Conservation (phyloP, 352 stramenopile genomes). For the Hyaloperonospora brassicae region DNA sequence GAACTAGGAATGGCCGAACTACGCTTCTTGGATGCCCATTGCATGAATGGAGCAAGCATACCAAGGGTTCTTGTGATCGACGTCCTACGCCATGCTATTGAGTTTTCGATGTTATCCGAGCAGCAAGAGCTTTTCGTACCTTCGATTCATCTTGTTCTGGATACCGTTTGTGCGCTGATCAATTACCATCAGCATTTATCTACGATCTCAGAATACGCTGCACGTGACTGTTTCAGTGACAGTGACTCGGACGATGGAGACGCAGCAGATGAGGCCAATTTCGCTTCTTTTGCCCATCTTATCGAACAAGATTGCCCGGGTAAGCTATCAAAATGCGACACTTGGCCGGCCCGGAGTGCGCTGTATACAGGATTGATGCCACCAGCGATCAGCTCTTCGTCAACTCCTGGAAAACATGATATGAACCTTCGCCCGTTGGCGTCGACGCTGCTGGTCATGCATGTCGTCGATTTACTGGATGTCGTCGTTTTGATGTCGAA, state of each 20-base stretch:
- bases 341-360: slow-evolving; percentile 11
- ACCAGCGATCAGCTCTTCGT: slow-evolving; percentile 30
- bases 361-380: slow-evolving; percentile 16
- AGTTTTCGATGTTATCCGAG: slow-evolving; percentile 36
- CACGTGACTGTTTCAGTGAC: slow-evolving; percentile 68
- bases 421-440: slow-evolving; percentile 57
- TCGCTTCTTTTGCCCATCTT: slow-evolving; percentile 2
- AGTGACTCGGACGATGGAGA: slow-evolving; percentile 53
- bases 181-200: slow-evolving; percentile 74
- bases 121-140: slow-evolving; percentile 45
- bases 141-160: slow-evolving; percentile 41
- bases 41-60: slow-evolving; percentile 36
- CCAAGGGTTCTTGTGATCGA: slow-evolving; percentile 49
- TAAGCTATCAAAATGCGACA: slow-evolving; percentile 16
- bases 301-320: slow-evolving; percentile 12
- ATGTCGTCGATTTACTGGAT: slow-evolving; percentile 61
- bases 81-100: slow-evolving; percentile 46
- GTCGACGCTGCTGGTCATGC: slow-evolving; percentile 52
- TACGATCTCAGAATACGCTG: slow-evolving; percentile 65
- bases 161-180: slow-evolving; percentile 56
- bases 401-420: slow-evolving; percentile 39
- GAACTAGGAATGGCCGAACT: slow-evolving; percentile 56
- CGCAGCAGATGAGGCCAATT: slow-evolving; percentile 16
- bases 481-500: slow-evolving; percentile 51
- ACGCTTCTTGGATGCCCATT: slow-evolving; percentile 55